These are phyloP conservation scores for Luzula sylvatica DNA, from an alignment of 176 grass and related monocot species.

Conservation along the genomic window DNA sequence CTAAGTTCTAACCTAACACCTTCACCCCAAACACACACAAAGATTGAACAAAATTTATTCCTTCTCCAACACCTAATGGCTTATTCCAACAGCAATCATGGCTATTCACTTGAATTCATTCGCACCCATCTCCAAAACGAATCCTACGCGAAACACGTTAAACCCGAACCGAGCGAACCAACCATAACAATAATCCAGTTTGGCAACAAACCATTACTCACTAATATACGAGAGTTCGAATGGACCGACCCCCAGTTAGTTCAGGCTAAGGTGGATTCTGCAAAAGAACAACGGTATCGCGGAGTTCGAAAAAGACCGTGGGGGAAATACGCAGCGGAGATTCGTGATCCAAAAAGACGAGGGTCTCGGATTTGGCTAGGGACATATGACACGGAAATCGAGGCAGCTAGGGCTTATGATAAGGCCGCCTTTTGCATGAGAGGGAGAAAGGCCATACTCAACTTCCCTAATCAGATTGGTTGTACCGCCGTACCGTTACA, in stretches of 20 bases:
- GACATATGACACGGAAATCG: slow-evolving; percentile 78
- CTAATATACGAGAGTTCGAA: not conserved
- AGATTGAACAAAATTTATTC: not conserved
- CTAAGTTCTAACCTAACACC: no score
- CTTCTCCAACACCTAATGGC: not conserved
- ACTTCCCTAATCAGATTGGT: slow-evolving; percentile 74
- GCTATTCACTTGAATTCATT: slow-evolving; percentile 14
- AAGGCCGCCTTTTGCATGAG: slow-evolving; percentile 69
- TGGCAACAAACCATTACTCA: not conserved
- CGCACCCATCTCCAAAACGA: not conserved
- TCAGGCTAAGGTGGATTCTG: not conserved
- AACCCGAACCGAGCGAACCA: not conserved
- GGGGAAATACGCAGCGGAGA: slow-evolving; percentile 93
- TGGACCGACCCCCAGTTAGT: not conserved
- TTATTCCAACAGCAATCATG: not conserved
- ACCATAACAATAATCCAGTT: slow-evolving; percentile 6
- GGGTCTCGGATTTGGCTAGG: slow-evolving; percentile 86
- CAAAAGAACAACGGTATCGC: slow-evolving; percentile 49
- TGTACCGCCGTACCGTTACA: slow-evolving; percentile 6
- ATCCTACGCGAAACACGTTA: not conserved
- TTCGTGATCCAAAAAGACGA: slow-evolving; percentile 64
- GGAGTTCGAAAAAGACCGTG: slow-evolving; percentile 77
- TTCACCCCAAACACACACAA: not conserved
- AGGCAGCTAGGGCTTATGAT: slow-evolving; percentile 75
- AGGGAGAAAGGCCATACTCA: slow-evolving; percentile 76